Base-by-base conservation (phyloP, 2,329 filamentous ascomycete species). In the Cercospora sesami region DNA sequence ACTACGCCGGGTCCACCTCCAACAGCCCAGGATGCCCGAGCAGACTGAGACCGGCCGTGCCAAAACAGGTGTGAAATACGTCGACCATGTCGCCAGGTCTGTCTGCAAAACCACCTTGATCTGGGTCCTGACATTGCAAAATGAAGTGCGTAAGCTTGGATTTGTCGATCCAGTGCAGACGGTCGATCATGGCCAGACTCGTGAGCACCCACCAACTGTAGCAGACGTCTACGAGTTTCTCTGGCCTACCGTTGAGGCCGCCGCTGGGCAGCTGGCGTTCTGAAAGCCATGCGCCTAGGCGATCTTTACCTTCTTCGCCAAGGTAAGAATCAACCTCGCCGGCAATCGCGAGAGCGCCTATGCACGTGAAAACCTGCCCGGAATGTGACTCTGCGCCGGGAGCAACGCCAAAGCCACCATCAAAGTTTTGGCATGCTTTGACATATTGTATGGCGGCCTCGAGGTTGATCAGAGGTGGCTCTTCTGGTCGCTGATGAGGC, bases 181-280 rank as follows among this genome's bases (percentile, higher is more conserved):
- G 89, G 64, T 86, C 89, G 73, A 99, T 91, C 86, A 98, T 97
- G 57, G 91, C 90, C 73, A 99, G 82, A 78, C 94, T 97, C 77
- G 92, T 94, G 76, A 94, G 83, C 55, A 98, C 95, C 95, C 95
- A 99, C 95, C 95, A 99, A 79, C 93, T 97, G 81, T 99, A 99
- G 82, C 95, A 99, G 14, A 97, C 94, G 79, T 99, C 95, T 78
- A 97, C 94, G 70, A 91, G 83, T 83, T 99, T 99, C 81, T 98
- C 95, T 0, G 95, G 95, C 60, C 95, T 87, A 2, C 95, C 95
- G 78, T 99, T 99, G 61, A 99, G 83, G 0, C 95, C 95, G 31
- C 95, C 95, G 59, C 90, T 90, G 9, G 92, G 87, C 30, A 96
- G 84, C 79, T 99, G 95, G 70, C 95, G 87, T 81, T 99, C 95